Evolutionary conservation across 345 rosid species (phyloP).

Genomic region (Lenwebbia sp.): DNA sequence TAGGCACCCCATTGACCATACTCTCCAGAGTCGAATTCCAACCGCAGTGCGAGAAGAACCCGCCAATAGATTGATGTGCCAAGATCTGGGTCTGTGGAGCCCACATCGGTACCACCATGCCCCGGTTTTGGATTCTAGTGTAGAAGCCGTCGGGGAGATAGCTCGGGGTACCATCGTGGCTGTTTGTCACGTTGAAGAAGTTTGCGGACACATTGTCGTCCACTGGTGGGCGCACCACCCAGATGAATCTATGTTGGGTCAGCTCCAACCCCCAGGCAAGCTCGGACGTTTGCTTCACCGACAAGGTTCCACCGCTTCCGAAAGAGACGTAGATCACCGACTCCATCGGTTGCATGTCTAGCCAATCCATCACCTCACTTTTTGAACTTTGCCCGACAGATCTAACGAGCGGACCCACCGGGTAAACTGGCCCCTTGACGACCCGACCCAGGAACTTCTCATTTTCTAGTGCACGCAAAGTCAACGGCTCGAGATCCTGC

Average conservation of each 20-base stretch:
- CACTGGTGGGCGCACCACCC: background rate
- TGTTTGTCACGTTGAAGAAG: background rate
- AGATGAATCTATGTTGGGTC: slow-evolving; percentile 18
- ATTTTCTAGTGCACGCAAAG: slow-evolving; percentile 13
- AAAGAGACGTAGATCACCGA: slow-evolving; percentile 55
- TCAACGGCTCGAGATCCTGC: slow-evolving; percentile 25
- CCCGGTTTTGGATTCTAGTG: slow-evolving; percentile 21
- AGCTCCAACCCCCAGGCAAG: slow-evolving; percentile 28
- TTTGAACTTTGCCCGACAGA: background rate
- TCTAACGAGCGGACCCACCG: slow-evolving; percentile 15
- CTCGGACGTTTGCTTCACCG: slow-evolving; percentile 18
- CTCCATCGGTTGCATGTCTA: slow-evolving; percentile 29
- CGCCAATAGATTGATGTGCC: slow-evolving; percentile 48
- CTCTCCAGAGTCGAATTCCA: slow-evolving; percentile 70
- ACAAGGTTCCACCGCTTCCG: slow-evolving; percentile 58
- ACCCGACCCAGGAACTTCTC: background rate
- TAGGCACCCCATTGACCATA: slow-evolving; percentile 35
- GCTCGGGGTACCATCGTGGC: background rate
- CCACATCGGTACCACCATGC: slow-evolving; percentile 40
- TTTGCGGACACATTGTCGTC: background rate
- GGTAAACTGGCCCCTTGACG: background rate
- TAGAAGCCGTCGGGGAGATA: slow-evolving; percentile 53
- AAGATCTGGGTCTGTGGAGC: slow-evolving; percentile 49
- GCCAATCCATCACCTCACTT: slow-evolving; percentile 17
- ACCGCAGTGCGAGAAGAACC: slow-evolving; percentile 60